Percentiles rank a stretch among this genome's conserved stretches.
These are phyloP conservation scores for Articulospora tetracladia DNA, from an alignment of 495 filamentous ascomycete species.

Conservation along the genomic window DNA sequence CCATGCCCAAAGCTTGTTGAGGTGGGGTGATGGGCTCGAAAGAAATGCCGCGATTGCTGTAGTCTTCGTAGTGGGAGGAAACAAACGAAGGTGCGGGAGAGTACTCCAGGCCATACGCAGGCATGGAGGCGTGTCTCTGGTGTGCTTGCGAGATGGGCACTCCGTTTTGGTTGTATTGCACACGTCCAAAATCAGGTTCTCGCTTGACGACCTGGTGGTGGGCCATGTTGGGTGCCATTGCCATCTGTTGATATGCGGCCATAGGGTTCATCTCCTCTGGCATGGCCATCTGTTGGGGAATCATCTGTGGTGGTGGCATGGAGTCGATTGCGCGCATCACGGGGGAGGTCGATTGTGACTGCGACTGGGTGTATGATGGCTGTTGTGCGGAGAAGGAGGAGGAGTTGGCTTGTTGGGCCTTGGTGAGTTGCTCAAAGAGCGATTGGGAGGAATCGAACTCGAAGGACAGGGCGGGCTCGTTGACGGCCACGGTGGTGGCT, in stretches of 20 bases:
- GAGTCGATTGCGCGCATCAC: slow-evolving; percentile 86
- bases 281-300: slow-evolving; percentile 71
- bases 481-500: slow-evolving; percentile 92
- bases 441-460: slow-evolving; percentile 99
- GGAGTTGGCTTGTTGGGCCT: slow-evolving; percentile 96
- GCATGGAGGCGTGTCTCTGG: slow-evolving; percentile 94
- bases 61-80: slow-evolving; percentile 94
- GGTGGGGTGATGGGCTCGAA: slow-evolving; percentile 96
- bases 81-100: slow-evolving; percentile 97
- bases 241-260: slow-evolving; percentile 66
- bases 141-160: slow-evolving; percentile 77
- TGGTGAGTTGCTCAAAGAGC: slow-evolving; percentile 98
- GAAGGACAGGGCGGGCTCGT: slow-evolving; percentile 94
- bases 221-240: slow-evolving; percentile 54
- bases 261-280: slow-evolving; percentile 77
- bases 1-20: slow-evolving; percentile 74
- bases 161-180: slow-evolving; percentile 89
- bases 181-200: slow-evolving; percentile 69
- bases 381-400: slow-evolving; percentile 89
- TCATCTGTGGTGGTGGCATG: slow-evolving; percentile 77
- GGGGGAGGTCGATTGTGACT: slow-evolving; percentile 73
- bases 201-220: slow-evolving; percentile 69
- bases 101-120: slow-evolving; percentile 89
- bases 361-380: slow-evolving; percentile 63
- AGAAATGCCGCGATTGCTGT: slow-evolving; percentile 92